A percentile compares a stretch with the other conserved stretches of the same genome.
Evolutionary conservation across 2,329 filamentous ascomycete genomes (phyloP).

Genomic region (Drechslera avenae): DNA sequence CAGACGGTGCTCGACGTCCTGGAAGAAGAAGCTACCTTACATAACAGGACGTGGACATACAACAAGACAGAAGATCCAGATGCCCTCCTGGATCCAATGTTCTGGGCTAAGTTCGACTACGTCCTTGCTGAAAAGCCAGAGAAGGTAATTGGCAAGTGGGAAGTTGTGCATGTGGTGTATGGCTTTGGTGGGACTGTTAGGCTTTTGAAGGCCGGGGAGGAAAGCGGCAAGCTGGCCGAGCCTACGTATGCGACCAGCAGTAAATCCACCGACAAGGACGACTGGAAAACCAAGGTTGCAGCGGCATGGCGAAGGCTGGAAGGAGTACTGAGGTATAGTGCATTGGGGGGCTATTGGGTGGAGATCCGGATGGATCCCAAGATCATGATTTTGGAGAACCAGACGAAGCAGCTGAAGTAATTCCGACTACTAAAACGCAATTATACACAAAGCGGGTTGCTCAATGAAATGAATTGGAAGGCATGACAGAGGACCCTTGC

Average conservation of each 20-base stretch:
- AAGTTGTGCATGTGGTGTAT: conserved; percentile 55
- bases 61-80: conserved; percentile 64
- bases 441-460: not conserved
- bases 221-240: conserved; percentile 25
- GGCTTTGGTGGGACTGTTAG: conserved; percentile 59
- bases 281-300: conserved; percentile 27
- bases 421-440: not conserved
- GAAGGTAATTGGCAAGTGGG: conserved; percentile 58
- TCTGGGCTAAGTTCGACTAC: conserved; percentile 66
- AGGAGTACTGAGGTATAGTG: conserved; percentile 38
- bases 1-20: conserved; percentile 37
- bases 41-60: conserved; percentile 56
- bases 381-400: conserved; percentile 56
- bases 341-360: conserved; percentile 60
- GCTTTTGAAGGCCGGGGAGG: conserved; percentile 53
- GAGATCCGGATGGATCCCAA: conserved; percentile 60
- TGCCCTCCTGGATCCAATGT: conserved; percentile 54
- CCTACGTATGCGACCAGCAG: conserved; percentile 17
- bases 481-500: conserved; percentile 8
- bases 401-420: conserved; percentile 13
- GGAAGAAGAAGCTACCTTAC: conserved; percentile 22
- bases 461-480: no score
- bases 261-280: conserved; percentile 16
- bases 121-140: conserved; percentile 60
- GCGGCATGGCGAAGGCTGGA: conserved; percentile 39